phyloP scores from a whole-genome alignment of 345 rosid species.

The Gossypium anomalum region DNA sequence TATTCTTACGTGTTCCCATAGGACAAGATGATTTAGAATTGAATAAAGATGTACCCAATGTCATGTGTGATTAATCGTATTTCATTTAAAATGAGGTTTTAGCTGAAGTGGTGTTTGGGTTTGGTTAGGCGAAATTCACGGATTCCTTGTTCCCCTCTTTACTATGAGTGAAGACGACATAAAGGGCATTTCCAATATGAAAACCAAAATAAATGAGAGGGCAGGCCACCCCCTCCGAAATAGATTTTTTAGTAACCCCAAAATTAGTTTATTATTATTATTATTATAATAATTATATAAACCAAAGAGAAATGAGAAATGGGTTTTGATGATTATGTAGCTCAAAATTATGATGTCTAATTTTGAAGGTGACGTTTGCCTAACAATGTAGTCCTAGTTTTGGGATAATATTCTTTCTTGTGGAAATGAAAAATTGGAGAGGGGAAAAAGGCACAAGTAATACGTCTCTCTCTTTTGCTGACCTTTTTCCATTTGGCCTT shows the following conservation, averaged over 20 bases:
- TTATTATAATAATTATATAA: no score
- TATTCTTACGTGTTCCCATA: background rate
- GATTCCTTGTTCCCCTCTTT: conserved; percentile 22
- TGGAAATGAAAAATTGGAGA: conserved; percentile 10
- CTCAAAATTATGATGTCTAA: background rate
- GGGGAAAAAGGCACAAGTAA: conserved; percentile 16
- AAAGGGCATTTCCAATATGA: background rate
- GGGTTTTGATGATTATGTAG: background rate
- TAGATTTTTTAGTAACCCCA: no score
- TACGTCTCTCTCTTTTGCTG: conserved; percentile 27
- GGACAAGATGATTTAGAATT: no score
- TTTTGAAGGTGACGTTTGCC: conserved; percentile 53
- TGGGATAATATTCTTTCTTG: conserved; percentile 24
- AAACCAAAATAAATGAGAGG: no score
- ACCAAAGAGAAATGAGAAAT: no score
- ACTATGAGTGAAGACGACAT: conserved; percentile 23
- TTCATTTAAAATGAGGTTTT: background rate
- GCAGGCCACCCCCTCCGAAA: no score
- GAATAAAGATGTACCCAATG: no score
- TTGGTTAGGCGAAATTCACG: conserved; percentile 33
- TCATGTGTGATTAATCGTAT: no score
- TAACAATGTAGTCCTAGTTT: conserved; percentile 28
- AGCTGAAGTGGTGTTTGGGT: conserved; percentile 5
- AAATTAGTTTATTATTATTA: no score
- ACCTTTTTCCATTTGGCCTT: conserved; percentile 29